Base-by-base conservation (phyloP, 148 eudicot species). In the Beta vulgaris region DNA sequence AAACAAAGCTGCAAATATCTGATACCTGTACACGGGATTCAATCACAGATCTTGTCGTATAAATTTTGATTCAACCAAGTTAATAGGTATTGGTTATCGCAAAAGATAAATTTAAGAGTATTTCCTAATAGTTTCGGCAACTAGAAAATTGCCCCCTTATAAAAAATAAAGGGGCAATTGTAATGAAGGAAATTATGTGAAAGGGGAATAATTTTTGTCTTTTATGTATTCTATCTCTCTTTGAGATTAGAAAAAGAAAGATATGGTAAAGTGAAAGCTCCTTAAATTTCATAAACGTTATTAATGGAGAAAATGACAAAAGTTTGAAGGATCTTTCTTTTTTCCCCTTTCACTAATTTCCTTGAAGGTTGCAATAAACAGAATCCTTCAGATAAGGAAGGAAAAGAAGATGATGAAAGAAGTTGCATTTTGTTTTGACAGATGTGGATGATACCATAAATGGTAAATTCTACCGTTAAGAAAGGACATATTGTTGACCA, bases 331-430 rank as follows among this genome's bases (percentile, higher is more conserved):
- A 13, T 42, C 36, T 36, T 54, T 29, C 51, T 61, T 80, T 42
- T 29, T 65, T 31, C 26, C 57, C 39, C 28, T 43, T 35, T 68
- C 55, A 55, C 34, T 78, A 34, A 59, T 49, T 42, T 35, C 40
- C 59, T 77, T 34, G n/a, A 23, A 42, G 43, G 21, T 35, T 76
- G 73, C 76, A 77, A 53, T 25, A 72, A 78, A 82, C 78, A 74
- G 72, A 79, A 74, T 86, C 86, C 86, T 81, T 48, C 66, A 81
- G 82, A 74, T 70, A 69, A 82, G 89, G 85, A 64, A 76, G 61
- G 23, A 71, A 18, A 18, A 37, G 31, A 57, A 32, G 8, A 29
- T 39, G 43, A 58, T 12, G 36, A 19, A 10, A 21, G n/a, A 15
- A 21, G 31, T 42, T 76, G 44, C 55, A 58, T 32, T 12, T 39